phyloP scores from a whole-genome alignment of 495 filamentous ascomycete species.

The Penicillium bovifimosum region DNA sequence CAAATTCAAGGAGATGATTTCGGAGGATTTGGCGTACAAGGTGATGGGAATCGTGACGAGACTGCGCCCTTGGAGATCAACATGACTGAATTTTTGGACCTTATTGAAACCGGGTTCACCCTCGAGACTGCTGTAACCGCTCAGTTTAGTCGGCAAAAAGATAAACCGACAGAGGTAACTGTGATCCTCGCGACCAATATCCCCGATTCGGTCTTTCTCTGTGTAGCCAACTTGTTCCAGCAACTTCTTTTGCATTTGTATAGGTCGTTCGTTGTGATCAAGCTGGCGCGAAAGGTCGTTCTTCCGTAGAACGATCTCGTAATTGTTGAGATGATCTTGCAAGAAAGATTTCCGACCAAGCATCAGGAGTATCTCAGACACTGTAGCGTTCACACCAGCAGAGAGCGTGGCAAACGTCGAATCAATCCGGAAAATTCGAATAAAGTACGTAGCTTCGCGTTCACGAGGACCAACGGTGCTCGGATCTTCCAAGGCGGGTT shows the following conservation, averaged over 20 bases:
- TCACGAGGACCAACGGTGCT: slow-evolving; percentile 41
- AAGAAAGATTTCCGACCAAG: slow-evolving; percentile 88
- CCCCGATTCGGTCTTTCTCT: slow-evolving; percentile 56
- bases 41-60: slow-evolving; percentile 92
- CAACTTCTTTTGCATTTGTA: slow-evolving; percentile 87
- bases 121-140: slow-evolving; percentile 62
- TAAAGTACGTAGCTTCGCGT: slow-evolving; percentile 72
- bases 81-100: slow-evolving; percentile 83
- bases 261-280: slow-evolving; percentile 68
- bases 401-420: slow-evolving; percentile 90
- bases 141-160: slow-evolving; percentile 82
- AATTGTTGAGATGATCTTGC: slow-evolving; percentile 83
- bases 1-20: slow-evolving; percentile 92
- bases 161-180: slow-evolving; percentile 94
- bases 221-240: slow-evolving; percentile 90
- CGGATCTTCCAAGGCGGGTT: slow-evolving; percentile 45
- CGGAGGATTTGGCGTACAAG: slow-evolving; percentile 82
- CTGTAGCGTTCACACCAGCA: slow-evolving; percentile 71
- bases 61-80: slow-evolving; percentile 87
- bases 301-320: slow-evolving; percentile 91
- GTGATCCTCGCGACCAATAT: slow-evolving; percentile 92
- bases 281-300: slow-evolving; percentile 85
- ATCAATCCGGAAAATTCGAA: slow-evolving; percentile 92
- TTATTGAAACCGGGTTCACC: slow-evolving; percentile 75
- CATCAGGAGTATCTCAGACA: slow-evolving; percentile 73